A percentile compares a stretch with the other conserved stretches of the same genome.
Conservation (phyloP, 345 rosid species). For the Limnanthes douglasii region DNA sequence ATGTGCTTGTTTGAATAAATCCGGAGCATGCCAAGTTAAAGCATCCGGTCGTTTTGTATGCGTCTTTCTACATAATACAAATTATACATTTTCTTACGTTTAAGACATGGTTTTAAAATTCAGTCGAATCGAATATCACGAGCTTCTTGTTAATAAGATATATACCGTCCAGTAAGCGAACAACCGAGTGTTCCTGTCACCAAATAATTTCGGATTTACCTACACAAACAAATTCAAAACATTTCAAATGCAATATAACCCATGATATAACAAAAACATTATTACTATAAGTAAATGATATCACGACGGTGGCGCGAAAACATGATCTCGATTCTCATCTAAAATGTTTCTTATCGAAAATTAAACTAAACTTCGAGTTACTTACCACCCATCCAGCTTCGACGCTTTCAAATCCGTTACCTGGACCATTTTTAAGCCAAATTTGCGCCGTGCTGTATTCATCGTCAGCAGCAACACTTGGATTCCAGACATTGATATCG, state of each 20-base stretch:
- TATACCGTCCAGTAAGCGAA: conserved; percentile 23
- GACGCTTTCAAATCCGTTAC: conserved; percentile 13
- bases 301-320: not conserved
- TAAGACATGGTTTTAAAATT: not conserved
- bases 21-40: conserved; percentile 27
- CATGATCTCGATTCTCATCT: no score
- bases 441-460: conserved; percentile 29
- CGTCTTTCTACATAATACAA: conserved; percentile 20
- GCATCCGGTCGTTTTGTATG: conserved; percentile 18
- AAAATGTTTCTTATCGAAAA: not conserved
- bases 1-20: conserved; percentile 25
- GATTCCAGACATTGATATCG: conserved; percentile 39
- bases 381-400: conserved; percentile 44
- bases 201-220: conserved; percentile 15
- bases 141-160: conserved; percentile 1
- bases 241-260: not conserved
- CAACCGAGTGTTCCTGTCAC: conserved; percentile 13
- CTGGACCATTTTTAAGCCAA: conserved; percentile 23
- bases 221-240: not conserved
- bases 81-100: no score
- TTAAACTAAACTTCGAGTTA: not conserved
- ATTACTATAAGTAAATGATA: not conserved
- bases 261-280: not conserved
- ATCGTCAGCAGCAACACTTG: conserved; percentile 7
- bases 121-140: not conserved